Conservation (phyloP, 2,329 filamentous ascomycete species). For the Curvularia sp. region DNA sequence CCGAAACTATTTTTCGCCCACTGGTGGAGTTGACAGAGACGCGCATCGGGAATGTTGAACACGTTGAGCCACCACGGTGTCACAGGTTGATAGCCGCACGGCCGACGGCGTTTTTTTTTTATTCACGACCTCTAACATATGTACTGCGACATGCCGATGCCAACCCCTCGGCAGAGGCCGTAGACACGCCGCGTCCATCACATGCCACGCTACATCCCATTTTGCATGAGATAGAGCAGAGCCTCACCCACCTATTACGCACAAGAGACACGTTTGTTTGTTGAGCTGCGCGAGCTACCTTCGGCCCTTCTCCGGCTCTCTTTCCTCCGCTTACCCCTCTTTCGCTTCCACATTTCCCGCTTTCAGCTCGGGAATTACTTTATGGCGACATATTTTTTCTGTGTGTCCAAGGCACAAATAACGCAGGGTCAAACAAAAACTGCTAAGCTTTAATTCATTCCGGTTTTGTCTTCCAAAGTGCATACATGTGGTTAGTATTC, state of each 20-base stretch:
- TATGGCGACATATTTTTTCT: slow-evolving; percentile 2
- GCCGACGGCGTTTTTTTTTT: slow-evolving; percentile 2
- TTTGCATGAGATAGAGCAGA: slow-evolving; percentile 12
- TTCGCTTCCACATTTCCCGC: slow-evolving; percentile 14
- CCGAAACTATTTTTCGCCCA: slow-evolving; percentile 9
- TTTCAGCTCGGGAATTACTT: slow-evolving; percentile 15
- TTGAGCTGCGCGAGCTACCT: slow-evolving; percentile 20
- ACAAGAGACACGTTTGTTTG: slow-evolving; percentile 14
- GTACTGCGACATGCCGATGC: slow-evolving; percentile 19
- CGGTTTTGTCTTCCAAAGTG: slow-evolving; percentile 6
- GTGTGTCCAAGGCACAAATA: background rate
- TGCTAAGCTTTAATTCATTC: slow-evolving; percentile 8
- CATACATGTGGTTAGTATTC: slow-evolving; percentile 5
- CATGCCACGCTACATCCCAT: slow-evolving; percentile 9
- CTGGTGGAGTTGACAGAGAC: slow-evolving; percentile 14
- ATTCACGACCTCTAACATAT: background rate
- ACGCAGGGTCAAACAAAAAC: slow-evolving; percentile 9
- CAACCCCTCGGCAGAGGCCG: slow-evolving; percentile 12
- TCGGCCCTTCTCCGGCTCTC: slow-evolving; percentile 19
- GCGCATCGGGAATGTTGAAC: slow-evolving; percentile 11
- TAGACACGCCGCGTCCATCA: slow-evolving; percentile 8
- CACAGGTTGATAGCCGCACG: slow-evolving; percentile 9
- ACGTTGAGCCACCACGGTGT: slow-evolving; percentile 11
- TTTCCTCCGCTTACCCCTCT: slow-evolving; percentile 21
- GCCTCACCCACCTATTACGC: slow-evolving; percentile 14